phyloP scores from a whole-genome alignment of 1,284 basidiomycete species.

The Mycocalia duriaeana region DNA sequence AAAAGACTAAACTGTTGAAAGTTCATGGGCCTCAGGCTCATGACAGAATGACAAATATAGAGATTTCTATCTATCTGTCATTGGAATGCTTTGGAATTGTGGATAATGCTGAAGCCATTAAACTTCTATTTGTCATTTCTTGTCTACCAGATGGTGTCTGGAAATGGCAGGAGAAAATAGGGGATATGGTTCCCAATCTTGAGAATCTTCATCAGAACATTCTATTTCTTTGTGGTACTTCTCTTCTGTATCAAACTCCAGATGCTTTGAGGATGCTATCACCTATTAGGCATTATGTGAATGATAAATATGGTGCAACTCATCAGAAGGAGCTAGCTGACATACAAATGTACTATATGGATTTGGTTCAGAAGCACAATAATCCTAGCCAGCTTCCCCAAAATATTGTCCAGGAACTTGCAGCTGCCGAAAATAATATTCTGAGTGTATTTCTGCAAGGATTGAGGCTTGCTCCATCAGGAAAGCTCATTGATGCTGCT shows the following conservation, averaged over 20 bases:
- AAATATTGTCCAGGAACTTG: background rate
- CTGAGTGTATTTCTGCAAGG: background rate
- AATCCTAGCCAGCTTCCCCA: background rate
- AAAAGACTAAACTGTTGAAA: background rate
- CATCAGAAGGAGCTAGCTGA: background rate
- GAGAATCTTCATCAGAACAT: background rate
- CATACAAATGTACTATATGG: background rate
- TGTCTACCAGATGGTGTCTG: background rate
- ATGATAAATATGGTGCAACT: background rate
- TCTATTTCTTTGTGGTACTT: background rate
- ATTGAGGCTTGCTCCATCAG: background rate
- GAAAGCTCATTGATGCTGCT: background rate
- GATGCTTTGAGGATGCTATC: background rate
- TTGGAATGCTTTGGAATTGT: background rate
- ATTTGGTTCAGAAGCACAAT: background rate
- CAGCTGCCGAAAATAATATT: background rate
- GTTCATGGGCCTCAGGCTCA: background rate
- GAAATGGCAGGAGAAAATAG: background rate
- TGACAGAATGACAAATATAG: constrained; percentile 2
- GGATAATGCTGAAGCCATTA: background rate
- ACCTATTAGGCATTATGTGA: background rate
- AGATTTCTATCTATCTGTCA: constrained; percentile 5
- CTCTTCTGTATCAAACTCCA: background rate
- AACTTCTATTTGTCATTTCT: background rate
- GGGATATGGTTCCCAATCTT: background rate